Base-by-base conservation (phyloP, 2,329 filamentous ascomycete genomes). In the Phialocephala sp. region DNA sequence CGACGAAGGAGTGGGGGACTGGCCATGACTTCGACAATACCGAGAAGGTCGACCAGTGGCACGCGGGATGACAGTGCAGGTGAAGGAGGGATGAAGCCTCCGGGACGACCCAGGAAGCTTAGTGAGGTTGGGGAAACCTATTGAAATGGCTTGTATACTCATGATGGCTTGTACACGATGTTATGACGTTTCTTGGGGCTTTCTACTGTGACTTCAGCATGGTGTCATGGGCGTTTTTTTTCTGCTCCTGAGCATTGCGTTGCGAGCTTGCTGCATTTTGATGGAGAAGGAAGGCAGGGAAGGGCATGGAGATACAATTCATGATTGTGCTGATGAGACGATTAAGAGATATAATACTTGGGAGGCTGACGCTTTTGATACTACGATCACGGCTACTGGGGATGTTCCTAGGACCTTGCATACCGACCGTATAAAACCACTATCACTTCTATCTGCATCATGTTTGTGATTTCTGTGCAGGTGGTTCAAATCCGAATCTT, bases 111-210 rank as follows among this genome's bases (percentile, higher is more conserved):
- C 62, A 78, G 83, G 69, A 83, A 83, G 71, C 77, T 84, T 72
- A 84, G 79, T 75, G 83, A 84, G 64, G 77, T 85, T 55, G 85
- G 85, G 50, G 85, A 87, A 76, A 85, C 83, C n/a, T 87, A 83
- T 75, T 87, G 78, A 77, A 59, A 15, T 65, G 50, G 8, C 24
- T 20, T 15, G 50, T 15, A 45, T 41, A 5, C 27, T 64, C 63
- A 63, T 32, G 50, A 50, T 63, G 58, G 65, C 65, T 68, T 72
- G 64, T 66, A 66, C 54, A 69, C 62, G 66, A 72, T 62, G 57
- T 66, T 60, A 68, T 41, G 66, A 68, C n/a, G 24, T 43, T 36
- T 36, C 35, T 37, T 57, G 47, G 27, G 37, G 41, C 22, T 20
- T 61, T 61, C 64, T 64, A 62, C 64, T 62, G 57, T 62, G 65